Evolutionary conservation across 108 stramenopile species (phyloP), one percentile per base, ranked within the genome.

Genomic region (Cyclotella cryptica): DNA sequence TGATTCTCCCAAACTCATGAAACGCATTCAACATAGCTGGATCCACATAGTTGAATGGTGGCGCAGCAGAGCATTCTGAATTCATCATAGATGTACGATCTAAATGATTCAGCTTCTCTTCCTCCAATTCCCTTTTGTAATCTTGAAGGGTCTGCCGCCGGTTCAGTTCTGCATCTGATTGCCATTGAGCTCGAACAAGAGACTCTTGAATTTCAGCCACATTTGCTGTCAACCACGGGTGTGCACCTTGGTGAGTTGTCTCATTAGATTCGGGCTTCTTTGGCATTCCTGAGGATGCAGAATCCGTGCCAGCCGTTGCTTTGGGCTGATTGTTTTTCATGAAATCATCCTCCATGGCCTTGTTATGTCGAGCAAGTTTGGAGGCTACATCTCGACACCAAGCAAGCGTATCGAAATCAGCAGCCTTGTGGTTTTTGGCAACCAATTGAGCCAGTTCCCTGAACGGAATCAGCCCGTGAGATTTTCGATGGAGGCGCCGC

Each of bases 381-480:
- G 61, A 19, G 30, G 61, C 61, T 3, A 62, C 61, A 18, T 62
- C 61, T 42, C 35, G 61, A 40, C 61, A 62, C 61, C 61, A 62
- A 18, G 5, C 15, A 15, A 15, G 21, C 14, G 72, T 72, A 42
- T 72, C 72, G n/a, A 49, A 44, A 19, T 72, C 72, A 46, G 43
- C 22, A 8, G 26, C 21, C 17, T 49, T 61, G 46, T 72, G 57
- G 47, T 72, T 72, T 24, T 42, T 39, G 42, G 72, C 59, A 18
- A 72, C 47, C 18, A 62, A 43, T 28, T 49, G 59, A 7, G 72
- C 72, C 45, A 72, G 18, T 19, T 61, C 61, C 46, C 29, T 47
- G 43, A 72, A 72, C 42, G 72, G 72, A 14, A 72, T 62, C 40
- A 72, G 42, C 10, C 72, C 72, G 17, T 72, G 72, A 28, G 44